Percentiles rank a stretch among this genome's conserved stretches.
Evolutionary conservation across 345 rosid genomes (phyloP).

Genomic region (Eucalyptus coolabah): DNA sequence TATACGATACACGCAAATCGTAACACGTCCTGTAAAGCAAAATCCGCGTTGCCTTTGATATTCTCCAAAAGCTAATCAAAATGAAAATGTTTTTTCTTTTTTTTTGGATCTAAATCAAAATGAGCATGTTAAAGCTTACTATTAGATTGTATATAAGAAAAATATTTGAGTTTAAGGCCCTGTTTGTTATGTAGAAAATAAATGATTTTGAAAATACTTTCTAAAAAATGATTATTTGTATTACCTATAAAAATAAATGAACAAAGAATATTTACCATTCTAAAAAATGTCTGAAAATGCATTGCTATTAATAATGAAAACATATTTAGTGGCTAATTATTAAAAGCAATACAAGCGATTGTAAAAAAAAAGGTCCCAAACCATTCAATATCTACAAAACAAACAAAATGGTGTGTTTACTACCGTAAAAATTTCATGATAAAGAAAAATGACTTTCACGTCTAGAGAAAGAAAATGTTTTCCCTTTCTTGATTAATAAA

Average conservation of each 20-base stretch:
- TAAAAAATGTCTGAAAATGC: fast-evolving
- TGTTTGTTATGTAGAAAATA: no score
- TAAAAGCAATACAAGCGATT: no score
- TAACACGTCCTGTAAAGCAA: neutral
- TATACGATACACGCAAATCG: no score
- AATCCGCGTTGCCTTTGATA: neutral
- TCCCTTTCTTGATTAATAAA: fast-evolving
- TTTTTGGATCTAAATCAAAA: neutral
- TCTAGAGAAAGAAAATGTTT: neutral
- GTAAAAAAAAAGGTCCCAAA: neutral
- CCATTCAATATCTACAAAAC: fast-evolving
- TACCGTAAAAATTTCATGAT: fast-evolving
- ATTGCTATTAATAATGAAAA: no score
- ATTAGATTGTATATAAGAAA: neutral
- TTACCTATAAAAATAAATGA: no score
- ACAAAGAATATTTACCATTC: no score
- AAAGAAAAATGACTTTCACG: neutral
- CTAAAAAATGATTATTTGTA: no score
- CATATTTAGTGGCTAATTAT: no score
- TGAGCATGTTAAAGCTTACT: neutral
- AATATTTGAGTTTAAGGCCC: neutral
- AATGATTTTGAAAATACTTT: no score
- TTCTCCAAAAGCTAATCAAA: neutral
- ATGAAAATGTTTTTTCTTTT: neutral
- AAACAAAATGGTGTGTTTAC: neutral